Evolutionary conservation across 345 rosid species (phyloP).

Genomic region (Cardamine chenopodiifolia): DNA sequence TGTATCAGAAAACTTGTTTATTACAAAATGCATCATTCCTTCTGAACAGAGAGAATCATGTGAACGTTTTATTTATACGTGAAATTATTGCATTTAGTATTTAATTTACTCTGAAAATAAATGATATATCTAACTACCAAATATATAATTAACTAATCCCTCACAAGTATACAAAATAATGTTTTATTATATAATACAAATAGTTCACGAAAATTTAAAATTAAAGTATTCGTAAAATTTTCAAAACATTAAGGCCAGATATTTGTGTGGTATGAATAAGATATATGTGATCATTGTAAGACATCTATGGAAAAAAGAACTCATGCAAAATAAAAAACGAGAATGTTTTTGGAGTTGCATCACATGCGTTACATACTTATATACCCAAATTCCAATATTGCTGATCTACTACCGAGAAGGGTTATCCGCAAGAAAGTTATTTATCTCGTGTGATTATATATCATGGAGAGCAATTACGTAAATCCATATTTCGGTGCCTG

Average conservation of each 20-base stretch:
- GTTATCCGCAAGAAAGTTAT: conserved; percentile 1
- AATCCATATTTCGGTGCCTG: background rate
- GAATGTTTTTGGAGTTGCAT: conserved; percentile 1
- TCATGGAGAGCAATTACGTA: background rate
- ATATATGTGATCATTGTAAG: background rate
- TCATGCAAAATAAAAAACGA: background rate
- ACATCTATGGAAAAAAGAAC: background rate
- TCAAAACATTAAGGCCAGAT: background rate
- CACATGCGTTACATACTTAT: background rate
- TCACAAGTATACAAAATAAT: background rate
- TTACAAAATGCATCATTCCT: background rate
- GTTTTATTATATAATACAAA: background rate
- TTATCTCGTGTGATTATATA: conserved; percentile 18
- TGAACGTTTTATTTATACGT: background rate
- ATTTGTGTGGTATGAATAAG: background rate
- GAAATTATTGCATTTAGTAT: background rate
- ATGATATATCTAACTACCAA: too few relatives aligned
- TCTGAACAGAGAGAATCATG: background rate
- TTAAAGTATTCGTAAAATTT: background rate
- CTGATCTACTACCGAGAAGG: background rate
- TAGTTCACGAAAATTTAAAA: background rate
- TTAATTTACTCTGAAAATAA: background rate
- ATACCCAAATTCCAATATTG: background rate
- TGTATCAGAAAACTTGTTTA: background rate
- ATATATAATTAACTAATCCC: background rate